Percentiles rank a stretch among this genome's conserved stretches.
These are phyloP conservation scores for Elongisporangium prolatum DNA, from an alignment of 352 stramenopile genomes.

Conservation along the genomic window DNA sequence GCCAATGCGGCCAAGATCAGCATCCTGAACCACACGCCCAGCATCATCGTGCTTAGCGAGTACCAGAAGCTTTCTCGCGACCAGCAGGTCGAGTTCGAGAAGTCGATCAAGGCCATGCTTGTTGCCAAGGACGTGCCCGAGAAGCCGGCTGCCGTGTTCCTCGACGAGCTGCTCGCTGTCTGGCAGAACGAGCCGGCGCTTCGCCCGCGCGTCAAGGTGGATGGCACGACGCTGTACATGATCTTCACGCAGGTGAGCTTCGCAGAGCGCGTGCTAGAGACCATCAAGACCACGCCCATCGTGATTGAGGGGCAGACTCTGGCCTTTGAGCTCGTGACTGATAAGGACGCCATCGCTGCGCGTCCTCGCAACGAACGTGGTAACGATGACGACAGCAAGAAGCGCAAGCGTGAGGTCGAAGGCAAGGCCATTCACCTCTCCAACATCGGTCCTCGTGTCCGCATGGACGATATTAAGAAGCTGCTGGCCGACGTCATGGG, in stretches of 20 bases:
- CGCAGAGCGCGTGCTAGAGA: slow-evolving; percentile 54
- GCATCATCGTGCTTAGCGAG: slow-evolving; percentile 40
- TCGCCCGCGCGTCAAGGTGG: slow-evolving; percentile 60
- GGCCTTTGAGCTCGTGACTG: slow-evolving; percentile 71
- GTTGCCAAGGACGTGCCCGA: slow-evolving; percentile 76
- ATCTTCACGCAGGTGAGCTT: slow-evolving; percentile 70
- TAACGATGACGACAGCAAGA: slow-evolving; percentile 42
- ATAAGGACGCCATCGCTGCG: slow-evolving; percentile 61
- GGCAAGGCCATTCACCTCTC: slow-evolving; percentile 81
- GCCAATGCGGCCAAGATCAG: slow-evolving; percentile 41
- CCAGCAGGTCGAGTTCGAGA: slow-evolving; percentile 80
- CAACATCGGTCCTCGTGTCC: slow-evolving; percentile 66
- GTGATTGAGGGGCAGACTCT: slow-evolving; percentile 61
- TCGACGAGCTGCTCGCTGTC: slow-evolving; percentile 64
- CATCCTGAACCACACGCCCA: slow-evolving; percentile 59
- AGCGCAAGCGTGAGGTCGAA: slow-evolving; percentile 65
- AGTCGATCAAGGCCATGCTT: slow-evolving; percentile 75
- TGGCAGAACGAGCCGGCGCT: slow-evolving; percentile 67
- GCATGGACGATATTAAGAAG: slow-evolving; percentile 83
- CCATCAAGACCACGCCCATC: slow-evolving; percentile 35
- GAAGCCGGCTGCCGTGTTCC: slow-evolving; percentile 65
- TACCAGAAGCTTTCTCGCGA: slow-evolving; percentile 66
- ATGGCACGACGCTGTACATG: slow-evolving; percentile 70
- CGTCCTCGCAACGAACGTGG: slow-evolving; percentile 48
- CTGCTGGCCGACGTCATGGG: slow-evolving; percentile 55